Conservation (phyloP, 2,329 filamentous ascomycete species). For the Ascochyta clinopodiicola region DNA sequence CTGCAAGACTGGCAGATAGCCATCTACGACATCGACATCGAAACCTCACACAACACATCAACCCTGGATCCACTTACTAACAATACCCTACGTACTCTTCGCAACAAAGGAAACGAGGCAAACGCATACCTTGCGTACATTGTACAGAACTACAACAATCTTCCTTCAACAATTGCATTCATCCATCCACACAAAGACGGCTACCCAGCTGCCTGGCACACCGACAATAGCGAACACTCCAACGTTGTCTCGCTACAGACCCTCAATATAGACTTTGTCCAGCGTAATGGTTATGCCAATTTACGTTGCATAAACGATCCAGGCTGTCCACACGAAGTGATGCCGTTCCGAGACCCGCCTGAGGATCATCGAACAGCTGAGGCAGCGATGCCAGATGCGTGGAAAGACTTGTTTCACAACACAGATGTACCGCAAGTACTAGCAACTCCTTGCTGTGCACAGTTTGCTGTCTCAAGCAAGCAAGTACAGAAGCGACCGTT, state of each 20-base stretch:
- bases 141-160: constrained; percentile 32
- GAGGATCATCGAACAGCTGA: constrained; percentile 35
- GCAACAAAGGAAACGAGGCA: constrained; percentile 33
- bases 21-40: constrained; percentile 44
- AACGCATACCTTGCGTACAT: constrained; percentile 36
- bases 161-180: constrained; percentile 32
- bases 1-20: constrained; percentile 50
- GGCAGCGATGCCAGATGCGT: constrained; percentile 43
- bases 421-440: constrained; percentile 49
- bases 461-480: constrained; percentile 45
- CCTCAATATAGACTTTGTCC: constrained; percentile 48
- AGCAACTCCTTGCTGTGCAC: constrained; percentile 54
- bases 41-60: constrained; percentile 21
- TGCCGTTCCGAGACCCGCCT: constrained; percentile 39
- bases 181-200: constrained; percentile 22
- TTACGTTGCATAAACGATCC: constrained; percentile 49
- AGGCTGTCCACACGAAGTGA: constrained; percentile 48
- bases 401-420: constrained; percentile 53
- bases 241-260: constrained; percentile 23
- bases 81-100: constrained; percentile 23
- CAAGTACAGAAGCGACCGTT: constrained; percentile 37
- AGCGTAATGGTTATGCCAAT: constrained; percentile 51
- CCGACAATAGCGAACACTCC: constrained; percentile 5
- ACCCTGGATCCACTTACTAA: constrained; percentile 26
- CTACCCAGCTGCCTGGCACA: constrained; percentile 11